A percentile compares a stretch with the other conserved stretches of the same genome.
These are phyloP conservation scores for Ocimum tenuiflorum DNA, from an alignment of 257 asterid species.

Conservation along the genomic window DNA sequence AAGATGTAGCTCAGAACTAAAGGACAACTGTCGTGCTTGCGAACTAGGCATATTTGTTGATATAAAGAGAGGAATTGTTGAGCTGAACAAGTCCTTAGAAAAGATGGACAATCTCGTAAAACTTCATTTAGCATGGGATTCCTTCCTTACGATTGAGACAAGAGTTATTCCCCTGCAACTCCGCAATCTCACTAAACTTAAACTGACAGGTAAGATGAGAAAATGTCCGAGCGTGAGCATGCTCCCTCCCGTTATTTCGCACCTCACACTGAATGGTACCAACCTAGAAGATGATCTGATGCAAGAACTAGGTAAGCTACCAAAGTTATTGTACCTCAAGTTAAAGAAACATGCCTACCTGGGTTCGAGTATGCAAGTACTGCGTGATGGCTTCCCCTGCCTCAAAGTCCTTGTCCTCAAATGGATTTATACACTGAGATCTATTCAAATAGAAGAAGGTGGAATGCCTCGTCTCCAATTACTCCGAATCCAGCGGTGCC, in stretches of 20 bases:
- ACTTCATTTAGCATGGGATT: neutral
- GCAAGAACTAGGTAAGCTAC: neutral
- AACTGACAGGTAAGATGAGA: too few species aligned
- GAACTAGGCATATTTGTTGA: neutral
- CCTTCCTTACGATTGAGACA: too few species aligned
- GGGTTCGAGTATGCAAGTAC: neutral
- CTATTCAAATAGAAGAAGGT: neutral
- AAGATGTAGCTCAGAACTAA: neutral
- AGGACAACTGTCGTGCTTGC: neutral
- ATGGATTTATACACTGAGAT: too few species aligned
- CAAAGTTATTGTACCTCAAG: too few species aligned
- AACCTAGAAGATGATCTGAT: neutral
- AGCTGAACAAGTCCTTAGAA: too few species aligned
- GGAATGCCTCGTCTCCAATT: too few species aligned
- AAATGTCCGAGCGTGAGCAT: too few species aligned
- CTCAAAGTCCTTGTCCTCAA: neutral
- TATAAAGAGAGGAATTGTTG: neutral
- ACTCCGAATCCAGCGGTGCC: neutral
- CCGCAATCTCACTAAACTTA: too few species aligned
- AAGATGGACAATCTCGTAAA: neutral
- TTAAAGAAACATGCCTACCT: neutral
- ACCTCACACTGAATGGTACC: neutral
- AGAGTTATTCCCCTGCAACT: too few species aligned
- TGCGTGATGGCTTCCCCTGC: neutral
- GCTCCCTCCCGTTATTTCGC: neutral